phyloP scores from a whole-genome alignment of 2,329 filamentous ascomycete genomes.

The Didymella segeticola region DNA sequence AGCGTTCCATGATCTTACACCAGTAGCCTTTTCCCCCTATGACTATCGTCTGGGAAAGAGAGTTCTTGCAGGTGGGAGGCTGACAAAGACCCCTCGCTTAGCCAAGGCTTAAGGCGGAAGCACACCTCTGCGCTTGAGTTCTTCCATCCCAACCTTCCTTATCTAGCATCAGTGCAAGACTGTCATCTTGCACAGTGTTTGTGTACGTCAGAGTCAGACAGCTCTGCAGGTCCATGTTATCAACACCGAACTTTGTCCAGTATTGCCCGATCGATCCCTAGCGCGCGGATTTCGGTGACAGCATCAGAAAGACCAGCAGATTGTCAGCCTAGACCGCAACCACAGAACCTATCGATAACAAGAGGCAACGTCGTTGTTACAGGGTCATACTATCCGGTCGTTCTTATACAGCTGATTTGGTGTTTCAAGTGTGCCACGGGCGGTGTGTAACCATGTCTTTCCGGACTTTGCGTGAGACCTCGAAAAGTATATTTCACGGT shows the following conservation, averaged over 20 bases:
- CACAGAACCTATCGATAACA: background rate
- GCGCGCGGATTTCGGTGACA: conserved; percentile 10
- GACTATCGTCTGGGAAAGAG: no score
- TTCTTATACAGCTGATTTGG: background rate
- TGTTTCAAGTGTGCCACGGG: conserved; percentile 6
- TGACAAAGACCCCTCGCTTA: conserved; percentile 12
- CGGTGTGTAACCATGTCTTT: background rate
- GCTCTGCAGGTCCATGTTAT: conserved; percentile 2
- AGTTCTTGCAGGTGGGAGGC: conserved; percentile 1
- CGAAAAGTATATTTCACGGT: background rate
- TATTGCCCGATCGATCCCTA: conserved; percentile 7
- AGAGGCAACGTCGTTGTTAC: background rate
- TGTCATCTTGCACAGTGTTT: background rate
- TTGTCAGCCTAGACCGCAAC: background rate
- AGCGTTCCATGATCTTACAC: no score
- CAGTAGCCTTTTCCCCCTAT: no score
- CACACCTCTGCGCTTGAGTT: background rate
- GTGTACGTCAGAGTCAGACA: background rate
- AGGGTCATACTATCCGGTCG: background rate
- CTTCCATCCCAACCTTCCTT: background rate
- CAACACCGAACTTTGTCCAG: background rate
- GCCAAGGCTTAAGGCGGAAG: background rate
- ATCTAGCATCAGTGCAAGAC: background rate
- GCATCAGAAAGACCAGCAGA: background rate
- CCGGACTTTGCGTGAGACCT: background rate